Percentiles rank a stretch among this genome's conserved stretches.
These are phyloP conservation scores for Sclerotinia sclerotiorum DNA, from an alignment of 2,329 filamentous ascomycete genomes.

Conservation along the genomic window DNA sequence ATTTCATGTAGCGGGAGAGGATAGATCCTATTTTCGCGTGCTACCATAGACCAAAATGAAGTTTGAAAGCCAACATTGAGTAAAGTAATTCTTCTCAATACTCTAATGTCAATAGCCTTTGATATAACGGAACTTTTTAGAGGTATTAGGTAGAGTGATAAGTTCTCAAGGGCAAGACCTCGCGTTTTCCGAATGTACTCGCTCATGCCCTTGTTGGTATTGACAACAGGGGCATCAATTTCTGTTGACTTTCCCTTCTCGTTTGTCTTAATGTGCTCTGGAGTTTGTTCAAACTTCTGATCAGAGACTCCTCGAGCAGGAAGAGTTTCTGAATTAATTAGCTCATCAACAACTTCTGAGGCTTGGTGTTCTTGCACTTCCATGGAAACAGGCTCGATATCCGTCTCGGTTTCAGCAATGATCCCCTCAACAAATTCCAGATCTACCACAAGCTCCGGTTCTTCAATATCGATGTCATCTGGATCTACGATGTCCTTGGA, in stretches of 20 bases:
- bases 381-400: neutral
- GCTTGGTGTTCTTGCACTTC: neutral
- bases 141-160: slow-evolving; percentile 60
- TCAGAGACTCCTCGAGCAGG: neutral
- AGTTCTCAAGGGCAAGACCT: slow-evolving; percentile 55
- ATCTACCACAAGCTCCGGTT: slow-evolving; percentile 36
- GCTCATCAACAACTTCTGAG: neutral
- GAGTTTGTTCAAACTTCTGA: neutral
- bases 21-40: slow-evolving; percentile 52
- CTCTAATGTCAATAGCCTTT: slow-evolving; percentile 56
- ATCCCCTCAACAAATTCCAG: neutral
- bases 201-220: slow-evolving; percentile 32
- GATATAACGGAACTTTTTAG: slow-evolving; percentile 58
- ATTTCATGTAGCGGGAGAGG: slow-evolving; percentile 57
- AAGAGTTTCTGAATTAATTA: neutral
- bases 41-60: slow-evolving; percentile 58
- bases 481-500: slow-evolving; percentile 36
- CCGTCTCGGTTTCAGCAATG: neutral
- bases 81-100: slow-evolving; percentile 57
- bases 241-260: neutral
- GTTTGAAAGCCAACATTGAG: slow-evolving; percentile 63
- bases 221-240: neutral
- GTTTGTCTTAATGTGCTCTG: neutral
- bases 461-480: slow-evolving; percentile 40
- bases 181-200: slow-evolving; percentile 59